phyloP scores from a whole-genome alignment of 1,139 yeast species.

The Schwanniomyces etchellsii region DNA sequence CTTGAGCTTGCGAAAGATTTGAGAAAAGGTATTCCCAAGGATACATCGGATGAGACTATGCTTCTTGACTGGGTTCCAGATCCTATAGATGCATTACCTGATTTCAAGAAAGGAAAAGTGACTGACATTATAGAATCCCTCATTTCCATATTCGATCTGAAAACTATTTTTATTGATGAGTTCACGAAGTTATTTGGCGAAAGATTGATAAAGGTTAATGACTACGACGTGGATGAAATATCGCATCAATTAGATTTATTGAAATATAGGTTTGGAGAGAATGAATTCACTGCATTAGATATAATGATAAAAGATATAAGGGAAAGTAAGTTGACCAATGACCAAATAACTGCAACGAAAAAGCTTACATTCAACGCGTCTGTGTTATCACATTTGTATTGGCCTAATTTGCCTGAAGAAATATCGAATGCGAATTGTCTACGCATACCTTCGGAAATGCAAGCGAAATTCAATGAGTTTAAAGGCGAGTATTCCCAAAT shows the following conservation, averaged over 20 bases:
- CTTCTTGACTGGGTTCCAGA: slow-evolving; percentile 79
- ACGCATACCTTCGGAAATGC: slow-evolving; percentile 40
- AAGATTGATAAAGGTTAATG: slow-evolving; percentile 45
- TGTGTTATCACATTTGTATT: slow-evolving; percentile 39
- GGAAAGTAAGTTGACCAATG: slow-evolving; percentile 42
- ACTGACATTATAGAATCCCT: slow-evolving; percentile 69
- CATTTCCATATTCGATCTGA: slow-evolving; percentile 72
- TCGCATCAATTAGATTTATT: slow-evolving; percentile 44
- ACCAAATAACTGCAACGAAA: slow-evolving; percentile 14
- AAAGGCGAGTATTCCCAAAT: slow-evolving; percentile 30
- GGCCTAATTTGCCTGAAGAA: slow-evolving; percentile 40
- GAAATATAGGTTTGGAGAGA: slow-evolving; percentile 62
- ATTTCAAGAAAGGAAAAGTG: slow-evolving; percentile 61
- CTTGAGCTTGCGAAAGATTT: slow-evolving; percentile 53
- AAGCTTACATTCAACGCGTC: slow-evolving; percentile 24
- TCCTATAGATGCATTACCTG: slow-evolving; percentile 90
- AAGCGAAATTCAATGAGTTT: slow-evolving; percentile 35
- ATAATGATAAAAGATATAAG: slow-evolving; percentile 79
- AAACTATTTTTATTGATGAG: slow-evolving; percentile 68
- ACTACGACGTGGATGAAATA: slow-evolving; percentile 40
- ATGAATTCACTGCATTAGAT: slow-evolving; percentile 63
- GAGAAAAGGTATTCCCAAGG: slow-evolving; percentile 13
- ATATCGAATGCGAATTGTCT: slow-evolving; percentile 24
- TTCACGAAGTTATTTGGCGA: slow-evolving; percentile 63
- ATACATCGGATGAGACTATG: slow-evolving; percentile 26